Conservation (phyloP, 805 yeast genomes). For the Candida berthetii region DNA sequence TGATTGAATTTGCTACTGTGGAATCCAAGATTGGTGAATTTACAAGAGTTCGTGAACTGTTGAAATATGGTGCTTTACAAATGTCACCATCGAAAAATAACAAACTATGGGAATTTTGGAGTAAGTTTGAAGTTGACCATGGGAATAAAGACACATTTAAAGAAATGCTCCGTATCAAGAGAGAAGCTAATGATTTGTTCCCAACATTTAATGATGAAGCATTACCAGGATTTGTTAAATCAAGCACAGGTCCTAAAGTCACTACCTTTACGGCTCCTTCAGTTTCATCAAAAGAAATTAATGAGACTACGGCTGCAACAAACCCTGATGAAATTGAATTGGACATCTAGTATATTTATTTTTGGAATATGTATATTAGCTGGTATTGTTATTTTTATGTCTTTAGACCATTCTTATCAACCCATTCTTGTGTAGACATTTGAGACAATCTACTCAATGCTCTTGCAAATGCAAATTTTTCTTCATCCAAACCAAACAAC, state of each 20-base stretch:
- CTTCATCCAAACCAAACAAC: conserved; percentile 89
- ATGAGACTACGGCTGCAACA: background rate
- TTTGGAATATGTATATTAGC: background rate
- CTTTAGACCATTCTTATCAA: conserved; percentile 32
- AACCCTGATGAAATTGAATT: conserved; percentile 62
- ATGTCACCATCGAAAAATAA: conserved; percentile 25
- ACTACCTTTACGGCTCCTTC: conserved; percentile 14
- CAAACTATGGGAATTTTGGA: conserved; percentile 64
- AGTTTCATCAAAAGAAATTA: conserved; percentile 1
- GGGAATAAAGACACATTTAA: conserved; percentile 73
- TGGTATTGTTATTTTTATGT: background rate
- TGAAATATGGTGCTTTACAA: conserved; percentile 44
- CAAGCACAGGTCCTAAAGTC: conserved; percentile 28
- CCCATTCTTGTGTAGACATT: conserved; percentile 94
- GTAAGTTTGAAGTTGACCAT: conserved; percentile 59
- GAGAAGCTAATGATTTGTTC: conserved; percentile 28
- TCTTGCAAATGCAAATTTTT: conserved; percentile 93
- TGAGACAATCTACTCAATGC: conserved; percentile 88
- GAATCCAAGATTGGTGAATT: conserved; percentile 51
- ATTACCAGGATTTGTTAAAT: conserved; percentile 45
- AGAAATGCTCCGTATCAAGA: conserved; percentile 61
- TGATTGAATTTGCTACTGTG: conserved; percentile 47
- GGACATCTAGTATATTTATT: conserved; percentile 29
- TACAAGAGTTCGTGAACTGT: conserved; percentile 57
- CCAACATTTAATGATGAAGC: conserved; percentile 20